Conservation (phyloP, 208 protist species). For the Acanthamoeba triangularis region DNA sequence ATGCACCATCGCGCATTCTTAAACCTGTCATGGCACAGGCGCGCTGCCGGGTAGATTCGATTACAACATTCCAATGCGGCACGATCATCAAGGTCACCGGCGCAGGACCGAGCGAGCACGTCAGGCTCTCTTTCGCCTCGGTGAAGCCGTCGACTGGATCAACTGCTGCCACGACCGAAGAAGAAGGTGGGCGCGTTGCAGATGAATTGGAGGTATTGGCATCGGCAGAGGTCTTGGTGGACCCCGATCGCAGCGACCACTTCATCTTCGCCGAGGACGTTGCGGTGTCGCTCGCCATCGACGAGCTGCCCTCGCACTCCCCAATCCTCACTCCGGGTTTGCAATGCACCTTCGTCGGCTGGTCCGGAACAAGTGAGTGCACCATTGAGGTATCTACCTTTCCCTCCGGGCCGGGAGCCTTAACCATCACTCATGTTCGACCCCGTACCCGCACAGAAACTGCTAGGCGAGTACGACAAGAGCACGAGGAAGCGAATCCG, state of each 20-base stretch:
- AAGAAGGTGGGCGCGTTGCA: not conserved
- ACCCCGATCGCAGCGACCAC: not conserved
- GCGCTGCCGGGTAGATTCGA: not conserved
- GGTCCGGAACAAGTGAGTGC: not conserved
- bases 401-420: not conserved
- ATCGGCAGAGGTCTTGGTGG: not conserved
- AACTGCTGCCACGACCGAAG: not conserved
- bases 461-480: constrained; percentile 3
- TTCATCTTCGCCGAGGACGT: not conserved
- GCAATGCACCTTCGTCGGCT: not conserved
- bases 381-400: not conserved
- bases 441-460: constrained; percentile 28
- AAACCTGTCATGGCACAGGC: no score
- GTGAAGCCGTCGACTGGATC: not conserved
- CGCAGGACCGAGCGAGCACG: not conserved
- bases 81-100: not conserved
- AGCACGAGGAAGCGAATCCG: not conserved
- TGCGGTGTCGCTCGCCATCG: not conserved
- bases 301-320: not conserved
- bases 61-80: not conserved
- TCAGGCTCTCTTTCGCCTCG: not conserved
- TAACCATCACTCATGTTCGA: not conserved
- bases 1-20: no score
- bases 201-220: not conserved
- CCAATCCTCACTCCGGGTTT: not conserved